Base-by-base conservation (phyloP, 1,284 basidiomycete species). In the Farysia itapuensis region DNA sequence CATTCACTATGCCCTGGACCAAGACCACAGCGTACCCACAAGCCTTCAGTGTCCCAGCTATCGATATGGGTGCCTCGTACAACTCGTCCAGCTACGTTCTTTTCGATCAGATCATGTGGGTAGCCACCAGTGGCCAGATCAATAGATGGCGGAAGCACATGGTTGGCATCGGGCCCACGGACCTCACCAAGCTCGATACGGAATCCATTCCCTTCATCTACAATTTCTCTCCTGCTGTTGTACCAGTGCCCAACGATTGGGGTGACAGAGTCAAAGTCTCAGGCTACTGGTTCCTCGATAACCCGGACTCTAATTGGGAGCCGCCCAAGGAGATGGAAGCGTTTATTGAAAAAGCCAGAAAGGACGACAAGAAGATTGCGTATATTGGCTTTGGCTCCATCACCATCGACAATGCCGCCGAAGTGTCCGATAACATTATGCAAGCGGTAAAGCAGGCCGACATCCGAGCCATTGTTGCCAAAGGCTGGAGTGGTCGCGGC, bases 261-360 rank as follows among this genome's bases (percentile, higher is more conserved):
- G 57, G 49, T 16, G 57, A 66, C 43, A 33, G 56, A 21, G 65
- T 65, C 39, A 46, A 57, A 39, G 45, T 74, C 26, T 66, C 67
- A 11, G 71, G 71, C 11, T 74, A 72, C 53, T 74, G 71, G 71
- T 60, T 64, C 45, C 40, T 67, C 30, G 46, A 49, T 35, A 56
- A 58, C 37, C 84, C 86, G 45, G 77, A 79, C 15, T 36, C 39
- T 11, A 79, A 81, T 33, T 86, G 84, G 84, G 75, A 77, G 5
- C 82, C 85, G 9, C 82, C 85, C 0, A 64, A 79, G 20, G 80
- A 78, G 19, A 78, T 88, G 3, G 58, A 82, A 4, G 77, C 77
- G 8, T 88, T 83, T 70, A 84, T 87, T 74, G 67, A 72, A 9
- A 79, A 82, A 54, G 85, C 86, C 3, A 79, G 80, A 22, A 66